These are phyloP conservation scores for Ophiostoma ulmi DNA, from an alignment of 2,329 filamentous ascomycete species.

Conservation along the genomic window DNA sequence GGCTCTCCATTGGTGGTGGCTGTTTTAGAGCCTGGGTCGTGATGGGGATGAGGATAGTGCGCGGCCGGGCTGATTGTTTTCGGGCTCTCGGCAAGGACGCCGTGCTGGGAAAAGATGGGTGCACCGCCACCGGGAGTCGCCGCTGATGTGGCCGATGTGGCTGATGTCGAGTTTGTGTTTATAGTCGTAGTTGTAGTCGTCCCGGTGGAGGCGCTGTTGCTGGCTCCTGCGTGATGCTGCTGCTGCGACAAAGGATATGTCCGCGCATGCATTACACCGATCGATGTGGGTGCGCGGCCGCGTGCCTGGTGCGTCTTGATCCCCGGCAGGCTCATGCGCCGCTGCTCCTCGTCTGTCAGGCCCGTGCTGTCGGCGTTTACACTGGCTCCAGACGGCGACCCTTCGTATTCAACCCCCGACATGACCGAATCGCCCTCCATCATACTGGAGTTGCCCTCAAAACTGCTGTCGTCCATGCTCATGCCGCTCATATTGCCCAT, in stretches of 20 bases:
- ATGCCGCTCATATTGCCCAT: neutral
- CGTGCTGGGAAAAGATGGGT: constrained; percentile 62
- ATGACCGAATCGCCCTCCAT: constrained; percentile 48
- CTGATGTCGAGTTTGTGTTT: constrained; percentile 33
- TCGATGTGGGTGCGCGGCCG: constrained; percentile 33
- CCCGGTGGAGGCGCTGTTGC: constrained; percentile 30
- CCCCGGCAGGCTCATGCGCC: constrained; percentile 64
- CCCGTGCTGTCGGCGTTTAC: neutral
- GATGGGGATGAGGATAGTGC: neutral
- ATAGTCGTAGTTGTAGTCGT: constrained; percentile 26
- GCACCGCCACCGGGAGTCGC: constrained; percentile 29
- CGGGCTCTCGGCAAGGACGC: constrained; percentile 83
- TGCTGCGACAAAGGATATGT: constrained; percentile 45
- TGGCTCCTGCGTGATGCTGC: constrained; percentile 32
- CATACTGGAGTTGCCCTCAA: constrained; percentile 33
- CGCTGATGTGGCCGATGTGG: constrained; percentile 48
- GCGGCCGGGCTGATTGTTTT: constrained; percentile 67
- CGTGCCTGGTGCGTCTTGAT: constrained; percentile 68
- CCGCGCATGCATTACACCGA: constrained; percentile 33
- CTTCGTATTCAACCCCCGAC: constrained; percentile 52
- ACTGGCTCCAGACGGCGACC: constrained; percentile 28
- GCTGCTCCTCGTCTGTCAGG: constrained; percentile 48
- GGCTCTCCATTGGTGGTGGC: neutral
- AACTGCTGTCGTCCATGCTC: constrained; percentile 27
- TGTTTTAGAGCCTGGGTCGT: neutral